These are phyloP conservation scores for Aspergillus pseudonomiae DNA, from an alignment of 2,329 filamentous ascomycete species.

Conservation along the genomic window DNA sequence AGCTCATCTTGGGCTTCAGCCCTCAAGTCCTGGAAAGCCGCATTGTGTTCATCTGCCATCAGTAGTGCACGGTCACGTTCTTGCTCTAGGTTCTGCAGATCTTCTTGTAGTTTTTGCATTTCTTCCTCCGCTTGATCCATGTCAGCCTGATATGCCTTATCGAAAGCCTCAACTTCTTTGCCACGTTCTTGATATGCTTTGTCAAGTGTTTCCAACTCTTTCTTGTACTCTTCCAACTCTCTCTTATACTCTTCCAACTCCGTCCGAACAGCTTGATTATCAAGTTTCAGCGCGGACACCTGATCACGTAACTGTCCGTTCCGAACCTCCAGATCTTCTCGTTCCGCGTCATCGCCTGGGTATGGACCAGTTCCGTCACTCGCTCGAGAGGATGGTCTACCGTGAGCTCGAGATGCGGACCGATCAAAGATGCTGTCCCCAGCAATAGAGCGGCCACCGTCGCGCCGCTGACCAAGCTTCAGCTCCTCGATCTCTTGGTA, in stretches of 20 bases:
- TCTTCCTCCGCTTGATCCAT: slow-evolving; percentile 79
- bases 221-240: slow-evolving; percentile 52
- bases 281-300: slow-evolving; percentile 80
- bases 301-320: slow-evolving; percentile 83
- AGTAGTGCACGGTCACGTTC: slow-evolving; percentile 86
- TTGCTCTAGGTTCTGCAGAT: slow-evolving; percentile 46
- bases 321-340: slow-evolving; percentile 83
- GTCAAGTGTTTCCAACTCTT: not conserved
- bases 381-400: slow-evolving; percentile 72
- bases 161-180: slow-evolving; percentile 63
- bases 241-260: slow-evolving; percentile 78
- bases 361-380: slow-evolving; percentile 71
- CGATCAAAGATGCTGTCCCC: slow-evolving; percentile 91
- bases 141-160: slow-evolving; percentile 76
- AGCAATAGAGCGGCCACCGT: slow-evolving; percentile 60
- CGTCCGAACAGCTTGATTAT: slow-evolving; percentile 84
- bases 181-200: not conserved
- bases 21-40: slow-evolving; percentile 53
- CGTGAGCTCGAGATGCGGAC: slow-evolving; percentile 83
- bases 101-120: slow-evolving; percentile 65
- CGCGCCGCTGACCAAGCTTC: slow-evolving; percentile 81
- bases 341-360: slow-evolving; percentile 70
- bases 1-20: slow-evolving; percentile 63
- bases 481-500: slow-evolving; percentile 98
- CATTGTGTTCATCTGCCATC: slow-evolving; percentile 67